phyloP scores from a whole-genome alignment of 2,329 filamentous ascomycete genomes.

The Bipolaris sorokiniana region DNA sequence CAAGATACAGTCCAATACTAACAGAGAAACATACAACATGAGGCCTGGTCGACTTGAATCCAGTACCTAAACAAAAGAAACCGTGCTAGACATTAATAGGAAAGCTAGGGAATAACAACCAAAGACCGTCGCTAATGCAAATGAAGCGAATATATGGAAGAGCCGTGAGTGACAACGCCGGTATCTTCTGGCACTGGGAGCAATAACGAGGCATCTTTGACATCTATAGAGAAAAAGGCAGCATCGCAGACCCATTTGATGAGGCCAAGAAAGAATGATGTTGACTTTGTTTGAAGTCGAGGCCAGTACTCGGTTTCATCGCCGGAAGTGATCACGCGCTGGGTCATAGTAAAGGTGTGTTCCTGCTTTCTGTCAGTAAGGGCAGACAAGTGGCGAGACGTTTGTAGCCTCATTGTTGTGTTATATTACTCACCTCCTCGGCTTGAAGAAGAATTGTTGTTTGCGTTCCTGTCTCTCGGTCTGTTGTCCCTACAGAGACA shows the following conservation, averaged over 20 bases:
- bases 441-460: not conserved
- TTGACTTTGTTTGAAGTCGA: not conserved
- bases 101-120: not conserved
- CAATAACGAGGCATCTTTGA: slow-evolving; percentile 10
- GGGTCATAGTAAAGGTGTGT: slow-evolving; percentile 33
- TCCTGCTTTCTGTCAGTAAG: slow-evolving; percentile 14
- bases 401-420: not conserved
- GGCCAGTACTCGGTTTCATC: not conserved
- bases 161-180: slow-evolving; percentile 7
- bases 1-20: not conserved
- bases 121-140: slow-evolving; percentile 1
- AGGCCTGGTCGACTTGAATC: not conserved
- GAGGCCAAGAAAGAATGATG: not conserved
- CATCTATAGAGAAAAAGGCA: slow-evolving; percentile 29
- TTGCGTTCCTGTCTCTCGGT: slow-evolving; percentile 11
- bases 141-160: not conserved
- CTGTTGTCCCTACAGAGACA: slow-evolving; percentile 42
- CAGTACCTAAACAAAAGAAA: not conserved
- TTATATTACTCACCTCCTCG: slow-evolving; percentile 4
- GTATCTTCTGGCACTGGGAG: slow-evolving; percentile 5
- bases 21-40: not conserved
- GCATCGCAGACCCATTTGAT: not conserved
- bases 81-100: not conserved
- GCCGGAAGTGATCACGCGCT: slow-evolving; percentile 29
- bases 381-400: not conserved